Base-by-base conservation (phyloP, 371 early-diverging fungal species). In the Mortierella sp. region DNA sequence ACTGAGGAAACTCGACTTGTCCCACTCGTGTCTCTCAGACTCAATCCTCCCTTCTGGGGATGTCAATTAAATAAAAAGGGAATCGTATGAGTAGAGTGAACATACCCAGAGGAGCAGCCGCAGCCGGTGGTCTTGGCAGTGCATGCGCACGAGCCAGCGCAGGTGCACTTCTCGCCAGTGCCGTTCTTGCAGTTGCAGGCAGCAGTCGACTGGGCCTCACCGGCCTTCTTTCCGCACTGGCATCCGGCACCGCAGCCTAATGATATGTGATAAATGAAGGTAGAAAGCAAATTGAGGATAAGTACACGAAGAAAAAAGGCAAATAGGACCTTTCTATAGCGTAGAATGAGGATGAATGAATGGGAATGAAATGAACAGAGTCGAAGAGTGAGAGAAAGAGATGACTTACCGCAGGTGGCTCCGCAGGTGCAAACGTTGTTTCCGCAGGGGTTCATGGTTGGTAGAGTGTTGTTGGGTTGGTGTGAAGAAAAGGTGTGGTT, bases 121-220 rank as follows among this genome's bases (percentile, higher is more conserved):
- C 84, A 80, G 44, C 80, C 74, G 44, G 80, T 24, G 73, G 78
- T 10, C 78, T 74, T 78, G 78, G 80, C 34, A 74, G 76, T n/a
- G 78, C 84, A 84, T 19, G 48, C 71, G 78, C 84, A 84, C 52
- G 78, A 74, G 34, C 84, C 84, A 31, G 68, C 84, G 78, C 84
- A 84, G 75, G 84, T 42, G 74, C 84, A 84, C 72, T 77, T 74
- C 68, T 68, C 68, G 68, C 68, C 68, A 52, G 58, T 68, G 52
- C 84, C 84, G 34, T 57, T 73, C 84, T 84, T 84, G 84, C 84
- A 84, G 80, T 74, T 80, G 84, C 84, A 84, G 74, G 83, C 79
- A 73, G 73, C 72, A 50, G 72, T 16, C 34, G 73, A 38, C 70
- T 63, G 13, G 70, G 74, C 77, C 31, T 73, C 79, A 71, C 77